phyloP scores from a whole-genome alignment of 441 rosid genomes.

The Jatropha multifida region DNA sequence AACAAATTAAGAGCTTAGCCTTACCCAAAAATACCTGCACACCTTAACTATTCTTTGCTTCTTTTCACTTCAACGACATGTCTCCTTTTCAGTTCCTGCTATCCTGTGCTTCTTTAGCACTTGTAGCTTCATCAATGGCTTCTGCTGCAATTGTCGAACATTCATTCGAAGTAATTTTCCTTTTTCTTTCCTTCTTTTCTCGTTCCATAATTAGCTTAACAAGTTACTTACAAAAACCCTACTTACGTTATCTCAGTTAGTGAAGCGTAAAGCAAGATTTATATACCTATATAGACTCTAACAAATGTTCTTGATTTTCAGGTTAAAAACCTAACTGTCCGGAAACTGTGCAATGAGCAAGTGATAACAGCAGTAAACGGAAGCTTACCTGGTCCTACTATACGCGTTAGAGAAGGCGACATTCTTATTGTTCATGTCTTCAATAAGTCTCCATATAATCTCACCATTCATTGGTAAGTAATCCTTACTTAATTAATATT shows the following conservation, averaged over 20 bases:
- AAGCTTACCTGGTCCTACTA: slow-evolving; percentile 71
- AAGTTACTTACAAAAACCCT: no score
- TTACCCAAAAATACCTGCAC: not conserved
- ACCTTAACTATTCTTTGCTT: not conserved
- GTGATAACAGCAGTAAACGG: slow-evolving; percentile 76
- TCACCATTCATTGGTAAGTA: slow-evolving; percentile 83
- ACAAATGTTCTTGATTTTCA: slow-evolving; percentile 22
- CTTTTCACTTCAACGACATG: slow-evolving; percentile 26
- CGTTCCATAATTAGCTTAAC: not conserved
- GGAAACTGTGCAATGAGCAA: slow-evolving; percentile 56
- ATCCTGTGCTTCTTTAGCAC: slow-evolving; percentile 28
- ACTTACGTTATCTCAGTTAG: no score
- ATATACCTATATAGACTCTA: no score
- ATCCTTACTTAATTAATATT: not conserved
- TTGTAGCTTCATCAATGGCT: slow-evolving; percentile 46
- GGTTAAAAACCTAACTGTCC: slow-evolving; percentile 65
- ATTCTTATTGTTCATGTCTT: slow-evolving; percentile 65
- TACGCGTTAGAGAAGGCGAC: slow-evolving; percentile 68
- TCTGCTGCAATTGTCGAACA: slow-evolving; percentile 69
- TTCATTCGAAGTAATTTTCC: slow-evolving; percentile 52
- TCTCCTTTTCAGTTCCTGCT: slow-evolving; percentile 31
- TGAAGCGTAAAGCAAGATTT: not conserved
- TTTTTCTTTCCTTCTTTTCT: not conserved
- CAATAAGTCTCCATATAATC: slow-evolving; percentile 79
- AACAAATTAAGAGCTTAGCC: no score